Evolutionary conservation across 768 basidiomycete species (phyloP), one percentile per base, ranked within the genome.

Genomic region (Amanita molliuscula): DNA sequence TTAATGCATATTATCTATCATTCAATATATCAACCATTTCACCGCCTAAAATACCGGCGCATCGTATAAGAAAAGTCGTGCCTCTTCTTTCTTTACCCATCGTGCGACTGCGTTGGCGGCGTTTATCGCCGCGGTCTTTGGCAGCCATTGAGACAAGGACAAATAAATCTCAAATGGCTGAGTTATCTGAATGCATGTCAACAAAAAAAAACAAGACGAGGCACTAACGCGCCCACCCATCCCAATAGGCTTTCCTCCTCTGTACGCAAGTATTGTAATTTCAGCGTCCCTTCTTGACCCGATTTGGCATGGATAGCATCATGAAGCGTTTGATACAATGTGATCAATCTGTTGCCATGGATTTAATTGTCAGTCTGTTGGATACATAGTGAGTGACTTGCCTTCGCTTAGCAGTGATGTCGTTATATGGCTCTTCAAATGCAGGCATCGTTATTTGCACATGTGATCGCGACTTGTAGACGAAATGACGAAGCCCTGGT

Each of bases 121-220:
- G 10, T 82, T 79, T 11, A 97, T 82, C 1, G 80, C 83, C 0
- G 88, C 91, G 45, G 82, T 84, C 73, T 97, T 97, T 5, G 95
- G 89, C 47, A 97, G 61, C 43, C 77, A 73, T 8, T 90, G 88
- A 1, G 91, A 88, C 11, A 94, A 63, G 0, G 86, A 74, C 44
- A 95, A 66, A 61, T 96, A 98, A 13, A 98, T 67, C 63, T 98
- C 96, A 60, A 96, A 97, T 0, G 84, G 83, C 59, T 92, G 87
- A 0, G 94, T 96, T 52, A 94, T 85, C 94, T 98, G 59, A 10
- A 42, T 2, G 28, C 4, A 36, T 28, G 44, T 21, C 18, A 53
- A 38, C 26, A 41, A 28, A 7, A 8, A 37, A 44, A 9, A 26
- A n/a, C 42, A 41, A 44, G 25, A n/a, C n/a, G n/a, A 23, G 26